Conservation (phyloP, 176 grass and related monocot genomes). For the Oropetium thomaeum region DNA sequence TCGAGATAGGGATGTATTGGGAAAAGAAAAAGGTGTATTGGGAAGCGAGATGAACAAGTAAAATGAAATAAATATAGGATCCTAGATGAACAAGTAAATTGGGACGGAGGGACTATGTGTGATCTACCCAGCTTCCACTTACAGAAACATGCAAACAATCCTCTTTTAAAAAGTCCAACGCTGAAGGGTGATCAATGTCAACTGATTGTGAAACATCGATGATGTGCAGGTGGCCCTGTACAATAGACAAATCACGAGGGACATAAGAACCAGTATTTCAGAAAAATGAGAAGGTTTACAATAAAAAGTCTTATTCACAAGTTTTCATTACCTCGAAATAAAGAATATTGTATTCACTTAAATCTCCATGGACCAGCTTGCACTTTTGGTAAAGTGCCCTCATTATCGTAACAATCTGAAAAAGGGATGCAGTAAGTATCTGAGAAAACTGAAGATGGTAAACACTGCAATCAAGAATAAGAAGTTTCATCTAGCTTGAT, state of each 20-base stretch:
- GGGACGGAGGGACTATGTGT: no score
- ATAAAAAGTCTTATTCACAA: neutral
- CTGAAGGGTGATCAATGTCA: slow-evolving; percentile 89
- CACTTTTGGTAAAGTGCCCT: slow-evolving; percentile 87
- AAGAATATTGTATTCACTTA: slow-evolving; percentile 99
- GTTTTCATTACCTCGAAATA: slow-evolving; percentile 81
- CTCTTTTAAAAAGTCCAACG: slow-evolving; percentile 87
- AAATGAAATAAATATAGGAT: no score
- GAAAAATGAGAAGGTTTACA: neutral
- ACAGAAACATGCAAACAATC: slow-evolving; percentile 98
- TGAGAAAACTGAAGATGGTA: slow-evolving; percentile 2
- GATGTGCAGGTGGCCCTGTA: slow-evolving; percentile 91
- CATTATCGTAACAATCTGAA: slow-evolving; percentile 92
- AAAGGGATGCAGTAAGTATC: slow-evolving; percentile 33
- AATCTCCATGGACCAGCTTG: slow-evolving; percentile 96
- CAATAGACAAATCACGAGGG: neutral
- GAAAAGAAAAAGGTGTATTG: no score
- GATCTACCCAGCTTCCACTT: slow-evolving; percentile 36
- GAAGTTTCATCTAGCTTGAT: neutral
- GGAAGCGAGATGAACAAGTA: no score
- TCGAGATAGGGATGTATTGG: no score
- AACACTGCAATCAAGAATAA: slow-evolving; percentile 1
- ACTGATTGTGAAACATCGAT: slow-evolving; percentile 98
- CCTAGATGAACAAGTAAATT: no score
- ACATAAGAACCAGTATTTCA: neutral